Percentiles rank a stretch among this genome's conserved stretches.
Conservation (phyloP, 1,284 basidiomycete species). For the Sanghuangporus baumii region DNA sequence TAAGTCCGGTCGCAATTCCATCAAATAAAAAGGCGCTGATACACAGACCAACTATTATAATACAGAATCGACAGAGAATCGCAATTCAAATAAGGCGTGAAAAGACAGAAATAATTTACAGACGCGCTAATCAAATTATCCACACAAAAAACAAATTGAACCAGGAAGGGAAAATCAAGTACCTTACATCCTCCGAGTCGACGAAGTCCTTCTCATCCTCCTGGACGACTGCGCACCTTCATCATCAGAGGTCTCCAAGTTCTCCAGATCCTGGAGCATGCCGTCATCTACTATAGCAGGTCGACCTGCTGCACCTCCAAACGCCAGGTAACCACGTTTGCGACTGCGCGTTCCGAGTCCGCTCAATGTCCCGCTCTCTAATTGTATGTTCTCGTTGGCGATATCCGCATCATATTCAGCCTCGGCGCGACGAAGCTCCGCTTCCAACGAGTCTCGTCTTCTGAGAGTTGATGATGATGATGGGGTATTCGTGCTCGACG, state of each 20-base stretch:
- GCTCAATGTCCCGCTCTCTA: conserved; percentile 42
- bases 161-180: not conserved
- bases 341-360: conserved; percentile 51
- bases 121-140: not conserved
- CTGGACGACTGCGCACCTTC: not conserved
- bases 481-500: not conserved
- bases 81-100: not conserved
- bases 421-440: conserved; percentile 51
- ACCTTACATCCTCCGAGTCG: not conserved
- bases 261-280: conserved; percentile 45
- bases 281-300: conserved; percentile 66
- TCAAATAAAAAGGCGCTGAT: too few relatives aligned
- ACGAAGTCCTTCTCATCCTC: not conserved
- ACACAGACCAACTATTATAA: too few relatives aligned
- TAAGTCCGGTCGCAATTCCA: not conserved
- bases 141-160: not conserved
- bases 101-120: not conserved
- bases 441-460: conserved; percentile 52
- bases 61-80: too few relatives aligned
- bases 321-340: conserved; percentile 57
- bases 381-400: conserved; percentile 25
- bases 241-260: conserved; percentile 19
- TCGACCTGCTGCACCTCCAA: conserved; percentile 61
- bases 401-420: conserved; percentile 32
- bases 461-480: conserved; percentile 22